Evolutionary conservation across 1,284 basidiomycete species (phyloP), one percentile per base, ranked within the genome.

Genomic region (Cryptococcus deneoformans): DNA sequence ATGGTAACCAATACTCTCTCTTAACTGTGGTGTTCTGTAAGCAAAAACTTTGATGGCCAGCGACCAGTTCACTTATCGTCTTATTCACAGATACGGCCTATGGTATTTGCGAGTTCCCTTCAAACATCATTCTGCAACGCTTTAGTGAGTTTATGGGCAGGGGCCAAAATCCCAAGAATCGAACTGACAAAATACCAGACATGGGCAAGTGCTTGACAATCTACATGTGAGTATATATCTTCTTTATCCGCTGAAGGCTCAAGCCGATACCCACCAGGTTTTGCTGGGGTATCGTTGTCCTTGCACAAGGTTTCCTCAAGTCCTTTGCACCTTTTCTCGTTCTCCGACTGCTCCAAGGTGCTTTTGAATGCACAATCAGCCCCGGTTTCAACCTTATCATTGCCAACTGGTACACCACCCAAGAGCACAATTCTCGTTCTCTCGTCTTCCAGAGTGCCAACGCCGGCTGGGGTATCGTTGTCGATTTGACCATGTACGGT

Each of bases 1-100:
- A 61, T 9, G 71, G 68, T 1, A 59, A 71, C 11, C 67, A 75
- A 52, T 74, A 71, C 59, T 67, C 70, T 7, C 66, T 71, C 53
- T 59, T 74, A 35, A 72, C 70, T 4, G 61, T 62, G 34, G 46
- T 64, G 10, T 66, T 64, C 57, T 66, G 54, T 58, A 37, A 65
- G 67, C 20, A 11, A 7, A 38, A 1, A n/a, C 6, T n/a, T 10
- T 9, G 29, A 48, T 35, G 4, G 34, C 47, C 6, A n/a, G 14
- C 42, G 42, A 6, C 11, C 42, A 10, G 29, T 14, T 48, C 29
- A 44, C 29, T 10, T 24, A 35, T 5, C 24, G 8, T 5, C 29
- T 34, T n/a, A 6, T 59, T 57, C 56, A 61, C 62, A 63, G 69
- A 71, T 49, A 56, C 66, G 35, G 70, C 69, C 24, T 73, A 72